These are phyloP conservation scores for Thecaphora frezii DNA, from an alignment of 1,284 basidiomycete species.

Conservation along the genomic window DNA sequence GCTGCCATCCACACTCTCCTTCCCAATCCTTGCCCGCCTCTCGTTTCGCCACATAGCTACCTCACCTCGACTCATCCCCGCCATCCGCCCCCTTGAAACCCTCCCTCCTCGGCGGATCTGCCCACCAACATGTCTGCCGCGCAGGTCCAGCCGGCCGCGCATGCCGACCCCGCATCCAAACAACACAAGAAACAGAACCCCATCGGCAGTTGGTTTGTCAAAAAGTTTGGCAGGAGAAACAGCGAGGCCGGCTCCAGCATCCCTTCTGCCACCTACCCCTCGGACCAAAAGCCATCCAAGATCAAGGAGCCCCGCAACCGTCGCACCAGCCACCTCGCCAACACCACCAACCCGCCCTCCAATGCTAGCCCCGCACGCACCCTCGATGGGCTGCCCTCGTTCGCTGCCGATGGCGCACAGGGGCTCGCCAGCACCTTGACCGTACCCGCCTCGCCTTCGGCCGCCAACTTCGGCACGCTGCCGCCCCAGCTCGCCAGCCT, in stretches of 20 bases:
- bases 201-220: slow-evolving; percentile 42
- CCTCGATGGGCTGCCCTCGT: slow-evolving; percentile 8
- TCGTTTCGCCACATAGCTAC: not conserved
- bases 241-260: slow-evolving; percentile 10
- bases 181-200: slow-evolving; percentile 34
- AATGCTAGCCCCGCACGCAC: not conserved
- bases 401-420: slow-evolving; percentile 13
- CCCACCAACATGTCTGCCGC: not conserved
- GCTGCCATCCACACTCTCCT: too few species aligned
- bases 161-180: not conserved
- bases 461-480: slow-evolving; percentile 8
- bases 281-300: too few species aligned
- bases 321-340: not conserved
- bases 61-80: not conserved
- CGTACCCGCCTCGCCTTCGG: slow-evolving; percentile 9
- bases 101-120: not conserved
- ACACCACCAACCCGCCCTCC: not conserved
- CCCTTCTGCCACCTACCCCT: not conserved
- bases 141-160: not conserved
- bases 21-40: too few species aligned
- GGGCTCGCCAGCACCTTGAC: slow-evolving; percentile 37
- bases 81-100: not conserved
- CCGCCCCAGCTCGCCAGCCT: slow-evolving; percentile 39
- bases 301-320: not conserved
- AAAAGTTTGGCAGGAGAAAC: slow-evolving; percentile 33